Base-by-base conservation (phyloP, 2,329 filamentous ascomycete species). In the Torrubiella hemipterigena region DNA sequence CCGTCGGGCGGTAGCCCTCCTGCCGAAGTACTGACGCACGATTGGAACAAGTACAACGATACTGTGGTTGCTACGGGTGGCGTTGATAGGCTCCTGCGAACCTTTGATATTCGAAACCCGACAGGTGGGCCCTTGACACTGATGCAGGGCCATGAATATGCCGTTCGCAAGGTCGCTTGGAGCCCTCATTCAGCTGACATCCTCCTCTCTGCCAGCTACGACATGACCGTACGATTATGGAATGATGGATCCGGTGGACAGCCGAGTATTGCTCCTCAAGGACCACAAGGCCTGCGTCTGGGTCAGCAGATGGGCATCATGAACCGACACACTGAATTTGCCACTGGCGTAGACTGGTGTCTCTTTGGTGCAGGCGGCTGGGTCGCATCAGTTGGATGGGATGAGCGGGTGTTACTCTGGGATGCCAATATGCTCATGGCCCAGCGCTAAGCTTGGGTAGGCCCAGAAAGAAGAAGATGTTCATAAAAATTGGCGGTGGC, bases 11-110 rank as follows among this genome's bases (percentile, higher is more conserved):
- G 58, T 20, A 56, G 52, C 19, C 63, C 74, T n/a, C 85, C 86
- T 0, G 69, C 75, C 8, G 91, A 98, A 62, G 75, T 84, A 22
- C 69, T 98, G 19, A 94, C 87, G 0, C 91, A 96, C 57, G 91
- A 98, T 56, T 98, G 91, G 91, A 98, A 98, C 62, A 98, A 98
- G 58, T 98, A 98, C 59, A 73, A 81, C 23, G 76, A 86, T 42
- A 80, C 77, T 0, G 66, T 95, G 17, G 63, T 98, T 33, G 91
- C 91, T 0, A 85, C 85, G 0, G 91, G 76, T 2, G 89, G 91
- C 33, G 91, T 96, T 4, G 91, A 98, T 54, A 73, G 82, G 32
- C 61, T 80, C 13, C 78, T 98, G 38, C 77, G 91, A 29, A 91
- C 82, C 0, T 96, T 96, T 48, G 91, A 98, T 54, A 78, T 95